Evolutionary conservation across 2,329 filamentous ascomycete genomes (phyloP), one percentile per base, ranked within the genome.

Genomic region (Leptographium wingfieldii): DNA sequence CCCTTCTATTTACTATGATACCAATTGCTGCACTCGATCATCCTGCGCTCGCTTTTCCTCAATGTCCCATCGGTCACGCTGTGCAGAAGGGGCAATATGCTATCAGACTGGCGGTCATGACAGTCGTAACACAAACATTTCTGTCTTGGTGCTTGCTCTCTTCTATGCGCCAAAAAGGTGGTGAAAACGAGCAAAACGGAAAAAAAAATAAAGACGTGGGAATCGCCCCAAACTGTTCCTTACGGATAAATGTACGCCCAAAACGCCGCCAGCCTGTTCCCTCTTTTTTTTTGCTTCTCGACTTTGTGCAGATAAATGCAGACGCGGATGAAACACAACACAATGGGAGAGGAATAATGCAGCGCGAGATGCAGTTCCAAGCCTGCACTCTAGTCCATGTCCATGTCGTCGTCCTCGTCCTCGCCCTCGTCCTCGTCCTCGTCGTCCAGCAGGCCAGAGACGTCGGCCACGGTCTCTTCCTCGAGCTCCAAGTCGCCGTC

Each of bases 401-500:
- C 73, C 69, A 74, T 72, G 25, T 68, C 70, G 61, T 62, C 59
- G 55, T 62, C 65, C 38, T 63, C 64, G 57, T 63, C 69, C 31
- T 73, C 72, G 68, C 73, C 72, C 33, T 68, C 72, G 55, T 60
- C 63, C 33, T 64, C 64, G 38, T 53, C 66, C 38, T 63, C 63
- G 55, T 63, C 69, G 48, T 68, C 68, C 12, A 51, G 48, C 9
- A 60, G 35, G 19, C 31, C 56, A 27, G 55, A 64, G 46, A 57
- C 62, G 56, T 65, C 69, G 46, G 69, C 69, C 12, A 56, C 58
- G 5, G 43, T 58, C 59, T 64, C 63, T 29, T 71, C 70, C 33
- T 71, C 70, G 33, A 74, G 71, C 27, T 77, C 74, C 60, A 74
- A 67, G 22, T 67, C 69, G 51, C 72, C 73, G 33, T 74, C 72